A percentile compares a stretch with the other conserved stretches of the same genome.
Evolutionary conservation across 495 filamentous ascomycete genomes (phyloP).

Genomic region (Aspergillus affinis): DNA sequence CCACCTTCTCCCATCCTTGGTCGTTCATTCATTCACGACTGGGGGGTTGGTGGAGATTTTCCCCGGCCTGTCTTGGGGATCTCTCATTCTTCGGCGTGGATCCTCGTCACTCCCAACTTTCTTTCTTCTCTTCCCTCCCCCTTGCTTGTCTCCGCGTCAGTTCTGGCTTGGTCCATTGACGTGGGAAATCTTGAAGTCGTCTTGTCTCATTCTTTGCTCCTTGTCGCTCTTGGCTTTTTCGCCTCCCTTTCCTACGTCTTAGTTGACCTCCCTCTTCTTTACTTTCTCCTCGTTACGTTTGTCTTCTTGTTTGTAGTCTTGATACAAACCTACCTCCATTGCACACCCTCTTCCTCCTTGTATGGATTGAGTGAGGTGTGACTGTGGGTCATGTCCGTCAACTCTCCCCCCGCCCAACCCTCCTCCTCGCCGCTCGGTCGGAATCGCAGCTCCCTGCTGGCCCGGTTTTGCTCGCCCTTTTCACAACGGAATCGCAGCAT

Average conservation of each 20-base stretch:
- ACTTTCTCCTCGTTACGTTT: background rate
- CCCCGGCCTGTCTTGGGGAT: conserved; percentile 9
- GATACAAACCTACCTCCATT: conserved; percentile 3
- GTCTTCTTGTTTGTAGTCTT: background rate
- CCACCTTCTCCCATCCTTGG: background rate
- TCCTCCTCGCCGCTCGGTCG: conserved; percentile 42
- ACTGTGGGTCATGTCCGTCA: conserved; percentile 49
- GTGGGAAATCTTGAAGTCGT: background rate
- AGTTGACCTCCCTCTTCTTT: background rate
- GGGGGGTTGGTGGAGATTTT: background rate
- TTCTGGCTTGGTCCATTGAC: background rate
- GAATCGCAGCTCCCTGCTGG: conserved; percentile 54
- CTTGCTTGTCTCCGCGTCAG: conserved; percentile 2
- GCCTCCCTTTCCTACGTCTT: background rate
- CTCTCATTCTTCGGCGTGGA: background rate
- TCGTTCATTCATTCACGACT: background rate
- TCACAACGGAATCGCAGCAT: conserved; percentile 67
- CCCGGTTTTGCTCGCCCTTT: conserved; percentile 62
- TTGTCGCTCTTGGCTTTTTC: background rate
- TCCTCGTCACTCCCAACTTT: conserved; percentile 2
- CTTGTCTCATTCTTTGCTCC: background rate
- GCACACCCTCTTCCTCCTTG: conserved; percentile 24
- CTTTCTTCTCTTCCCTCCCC: background rate
- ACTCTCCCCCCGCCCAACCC: conserved; percentile 35
- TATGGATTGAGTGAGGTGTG: conserved; percentile 41